phyloP scores from a whole-genome alignment of 148 eudicot species.

The Nepenthes mirabilis region DNA sequence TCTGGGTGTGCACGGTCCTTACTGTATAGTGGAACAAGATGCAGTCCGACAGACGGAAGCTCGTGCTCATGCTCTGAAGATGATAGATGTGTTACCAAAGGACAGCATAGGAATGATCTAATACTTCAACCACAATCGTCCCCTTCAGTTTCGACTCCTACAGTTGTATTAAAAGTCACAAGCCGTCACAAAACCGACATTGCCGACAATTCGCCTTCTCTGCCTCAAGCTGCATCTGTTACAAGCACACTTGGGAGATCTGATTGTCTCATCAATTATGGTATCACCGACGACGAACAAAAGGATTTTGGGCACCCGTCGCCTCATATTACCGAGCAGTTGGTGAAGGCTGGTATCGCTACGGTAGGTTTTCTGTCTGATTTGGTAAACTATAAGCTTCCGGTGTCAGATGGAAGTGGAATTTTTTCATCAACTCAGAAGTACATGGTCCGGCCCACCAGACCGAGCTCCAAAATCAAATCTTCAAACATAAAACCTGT shows the following conservation, averaged over 20 bases:
- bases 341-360: constrained; percentile 69
- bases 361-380: constrained; percentile 69
- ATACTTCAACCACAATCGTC: constrained; percentile 35
- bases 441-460: constrained; percentile 35
- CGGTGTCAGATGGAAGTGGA: constrained; percentile 51
- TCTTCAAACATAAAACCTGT: constrained; percentile 36
- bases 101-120: constrained; percentile 28
- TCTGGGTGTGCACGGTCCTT: constrained; percentile 35
- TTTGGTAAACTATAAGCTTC: constrained; percentile 52
- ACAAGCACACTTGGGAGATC: constrained; percentile 20
- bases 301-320: constrained; percentile 28
- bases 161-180: constrained; percentile 20
- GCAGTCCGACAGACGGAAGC: constrained; percentile 70
- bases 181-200: constrained; percentile 25
- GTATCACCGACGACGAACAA: constrained; percentile 16
- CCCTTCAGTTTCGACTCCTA: constrained; percentile 26
- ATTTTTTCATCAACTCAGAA: constrained; percentile 9
- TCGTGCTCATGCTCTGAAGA: constrained; percentile 89
- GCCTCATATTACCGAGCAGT: constrained; percentile 52
- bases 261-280: constrained; percentile 30
- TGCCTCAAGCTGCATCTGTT: constrained; percentile 23
- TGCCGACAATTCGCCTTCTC: constrained; percentile 26
- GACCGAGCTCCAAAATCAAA: constrained; percentile 28
- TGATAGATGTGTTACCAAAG: constrained; percentile 56
- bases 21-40: constrained; percentile 39